These are phyloP conservation scores for Sherardia arvensis DNA, from an alignment of 257 asterid species.

Conservation along the genomic window DNA sequence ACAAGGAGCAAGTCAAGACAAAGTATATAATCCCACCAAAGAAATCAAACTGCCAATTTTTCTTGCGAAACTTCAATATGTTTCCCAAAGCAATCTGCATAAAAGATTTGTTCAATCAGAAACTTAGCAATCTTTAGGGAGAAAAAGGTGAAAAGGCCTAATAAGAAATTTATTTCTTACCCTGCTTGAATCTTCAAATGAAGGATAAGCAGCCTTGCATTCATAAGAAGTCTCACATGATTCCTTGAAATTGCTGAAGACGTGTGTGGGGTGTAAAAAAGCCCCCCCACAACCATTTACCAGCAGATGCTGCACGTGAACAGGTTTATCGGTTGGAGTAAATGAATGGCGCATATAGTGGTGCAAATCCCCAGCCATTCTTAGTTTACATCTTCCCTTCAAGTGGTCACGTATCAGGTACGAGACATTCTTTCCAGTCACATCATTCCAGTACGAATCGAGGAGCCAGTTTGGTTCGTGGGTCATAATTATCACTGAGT, in stretches of 20 bases:
- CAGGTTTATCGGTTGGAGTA: constrained; percentile 74
- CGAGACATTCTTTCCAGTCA: constrained; percentile 67
- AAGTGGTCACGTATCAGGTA: constrained; percentile 77
- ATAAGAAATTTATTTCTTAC: constrained; percentile 21
- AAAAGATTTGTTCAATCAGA: not conserved
- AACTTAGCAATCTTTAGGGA: not conserved
- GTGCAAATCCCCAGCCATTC: constrained; percentile 95
- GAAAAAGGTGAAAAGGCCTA: not conserved
- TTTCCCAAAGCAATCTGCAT: constrained; percentile 98
- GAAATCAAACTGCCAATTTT: constrained; percentile 97
- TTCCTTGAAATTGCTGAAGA: constrained; percentile 60
- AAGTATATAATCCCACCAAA: constrained; percentile 94
- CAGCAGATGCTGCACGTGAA: constrained; percentile 73
- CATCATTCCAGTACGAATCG: constrained; percentile 83
- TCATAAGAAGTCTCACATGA: constrained; percentile 60
- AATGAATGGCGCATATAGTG: constrained; percentile 94
- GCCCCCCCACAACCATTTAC: constrained; percentile 99
- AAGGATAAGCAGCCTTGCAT: constrained; percentile 83
- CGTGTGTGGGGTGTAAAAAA: constrained; percentile 97
- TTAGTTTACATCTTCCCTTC: constrained; percentile 79
- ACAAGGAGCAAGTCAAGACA: constrained; percentile 80
- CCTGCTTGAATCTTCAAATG: constrained; percentile 97
- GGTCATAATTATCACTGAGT: constrained; percentile 92
- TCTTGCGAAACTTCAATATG: constrained; percentile 94
- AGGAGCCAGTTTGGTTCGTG: constrained; percentile 98